Base-by-base conservation (phyloP, 352 stramenopile genomes). In the Phytophthora hibernalis region DNA sequence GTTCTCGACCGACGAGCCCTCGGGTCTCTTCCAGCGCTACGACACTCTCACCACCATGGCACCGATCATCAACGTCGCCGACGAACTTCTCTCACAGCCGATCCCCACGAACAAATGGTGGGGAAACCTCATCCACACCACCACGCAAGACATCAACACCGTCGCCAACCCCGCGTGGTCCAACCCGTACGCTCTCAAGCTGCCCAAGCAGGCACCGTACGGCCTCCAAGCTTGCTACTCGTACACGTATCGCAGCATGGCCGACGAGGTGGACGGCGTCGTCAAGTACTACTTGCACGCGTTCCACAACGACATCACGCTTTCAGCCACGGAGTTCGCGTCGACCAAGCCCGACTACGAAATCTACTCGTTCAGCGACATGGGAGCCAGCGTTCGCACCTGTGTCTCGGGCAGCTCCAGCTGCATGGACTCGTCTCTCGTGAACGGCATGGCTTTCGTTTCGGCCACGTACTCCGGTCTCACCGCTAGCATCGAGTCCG, bases 31-130 rank as follows among this genome's bases (percentile, higher is more conserved):
- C 51, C 60, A 83, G 55, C 79, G 77, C 44, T 68, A 71, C 40
- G 80, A 85, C 13, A 78, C 68, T 5, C 67, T 92, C 33, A 70
- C 65, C n/a, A 77, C 56, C 33, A 48, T 92, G 28, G 81, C 83
- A 7, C 83, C 83, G n/a, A 81, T 89, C 68, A 73, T 89, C 56
- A 90, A 90, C 56, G 72, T 90, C 47, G 81, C 77, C 21, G 37
- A 64, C 22, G 76, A 88, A 2, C 57, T 89, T 47, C 63, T 92
- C 47, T 66, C 64, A 2, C 9, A 71, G 35, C 64, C 86, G 4
- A 73, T 95, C n/a, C 86, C 86, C 52, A 95, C 84, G 15, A 95
- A 95, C 77, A 87, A 90, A 54, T 95, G 86, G 86, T 95, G 86
- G 86, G 84, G 80, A 10, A 95, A 93, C 68, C 71, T 92, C 48